Evolutionary conservation across 345 rosid genomes (phyloP), one percentile per base, ranked within the genome.

Genomic region (Firmiana major): DNA sequence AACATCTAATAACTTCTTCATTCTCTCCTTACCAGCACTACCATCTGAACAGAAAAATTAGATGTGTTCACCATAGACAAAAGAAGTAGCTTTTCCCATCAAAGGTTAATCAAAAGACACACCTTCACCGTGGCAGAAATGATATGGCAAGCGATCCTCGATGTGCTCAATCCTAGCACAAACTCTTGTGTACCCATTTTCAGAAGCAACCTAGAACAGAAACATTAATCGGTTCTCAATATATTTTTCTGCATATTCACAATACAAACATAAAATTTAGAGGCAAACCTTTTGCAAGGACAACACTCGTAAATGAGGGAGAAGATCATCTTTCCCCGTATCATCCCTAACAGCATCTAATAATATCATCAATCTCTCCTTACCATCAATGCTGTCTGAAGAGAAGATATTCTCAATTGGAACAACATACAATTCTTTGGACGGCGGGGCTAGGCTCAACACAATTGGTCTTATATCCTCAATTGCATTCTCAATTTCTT

Each of bases 41-140:
- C 82, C 74, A 72, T 85, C 89, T 1, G 82, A 85, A 77, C 84
- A 78, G 79, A 73, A 91, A 2, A 90, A 36, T 75, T 46, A n/a
- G 26, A 40, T 11, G n/a, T 6, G 5, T 46, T 68, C 59, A 54
- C 62, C 59, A 34, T 28, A 45, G 62, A 75, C 73, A 55, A 36
- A 7, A 31, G 43, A 73, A 36, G 12, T 21, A 38, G 22, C 21
- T 31, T 31, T 57, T 19, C 40, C 54, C 16, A 51, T 9, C 71
- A 53, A 71, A 53, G 34, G 22, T 22, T 16, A 66, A 9, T 15
- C 38, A 46, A 80, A 80, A 55, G 68, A 79, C 80, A 77, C 42
- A 95, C 99, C 98, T 95, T 95, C 65, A 89, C 96, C n/a, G 94
- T 93, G 51, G 96, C 94, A 12, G 98, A 64, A 83, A 96, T 83